Conservation (phyloP, 1,284 basidiomycete species). For the Calocybe gambosa region DNA sequence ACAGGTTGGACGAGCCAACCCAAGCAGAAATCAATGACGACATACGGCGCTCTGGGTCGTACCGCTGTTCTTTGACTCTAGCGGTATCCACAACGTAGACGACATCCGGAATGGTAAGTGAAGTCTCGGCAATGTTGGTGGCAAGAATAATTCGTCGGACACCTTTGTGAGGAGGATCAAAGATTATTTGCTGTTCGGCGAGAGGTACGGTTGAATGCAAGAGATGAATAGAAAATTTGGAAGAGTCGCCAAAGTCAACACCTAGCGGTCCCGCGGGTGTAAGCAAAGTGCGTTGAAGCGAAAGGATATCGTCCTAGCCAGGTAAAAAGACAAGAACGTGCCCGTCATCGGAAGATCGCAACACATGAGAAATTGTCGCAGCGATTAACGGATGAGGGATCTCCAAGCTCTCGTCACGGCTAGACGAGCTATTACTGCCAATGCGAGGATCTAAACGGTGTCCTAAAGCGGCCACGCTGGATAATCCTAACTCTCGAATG, state of each 20-base stretch:
- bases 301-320: slow-evolving; percentile 89
- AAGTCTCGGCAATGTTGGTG: slow-evolving; percentile 97
- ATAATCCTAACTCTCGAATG: slow-evolving; percentile 59
- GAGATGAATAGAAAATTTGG: slow-evolving; percentile 75
- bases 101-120: slow-evolving; percentile 93
- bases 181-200: slow-evolving; percentile 87
- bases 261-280: slow-evolving; percentile 50
- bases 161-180: slow-evolving; percentile 72
- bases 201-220: slow-evolving; percentile 91
- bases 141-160: slow-evolving; percentile 86
- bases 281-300: slow-evolving; percentile 66
- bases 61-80: slow-evolving; percentile 89
- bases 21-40: slow-evolving; percentile 85
- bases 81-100: slow-evolving; percentile 92
- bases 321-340: slow-evolving; percentile 92
- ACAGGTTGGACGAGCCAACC: slow-evolving; percentile 91
- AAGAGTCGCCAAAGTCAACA: slow-evolving; percentile 55
- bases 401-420: slow-evolving; percentile 64
- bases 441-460: slow-evolving; percentile 19
- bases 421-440: slow-evolving; percentile 15
- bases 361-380: slow-evolving; percentile 76
- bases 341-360: slow-evolving; percentile 73
- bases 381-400: slow-evolving; percentile 83
- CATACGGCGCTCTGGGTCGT: slow-evolving; percentile 86
- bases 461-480: slow-evolving; percentile 23